A percentile compares a stretch with the other conserved stretches of the same genome.
Conservation (phyloP, 345 rosid genomes). For the Brassica carinata region DNA sequence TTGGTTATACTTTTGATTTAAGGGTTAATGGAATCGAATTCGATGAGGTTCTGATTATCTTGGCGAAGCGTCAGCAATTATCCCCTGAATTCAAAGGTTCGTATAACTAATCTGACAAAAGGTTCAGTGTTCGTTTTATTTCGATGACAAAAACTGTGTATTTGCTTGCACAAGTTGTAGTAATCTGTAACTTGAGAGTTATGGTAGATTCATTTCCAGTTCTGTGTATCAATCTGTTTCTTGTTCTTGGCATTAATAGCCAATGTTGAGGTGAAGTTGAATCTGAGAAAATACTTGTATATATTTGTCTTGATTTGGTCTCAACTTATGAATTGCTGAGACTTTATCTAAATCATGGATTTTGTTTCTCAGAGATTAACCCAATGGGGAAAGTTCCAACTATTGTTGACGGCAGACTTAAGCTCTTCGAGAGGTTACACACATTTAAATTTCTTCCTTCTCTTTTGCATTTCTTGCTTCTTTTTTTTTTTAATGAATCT, state of each 20-base stretch:
- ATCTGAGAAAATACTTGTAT: too few species aligned
- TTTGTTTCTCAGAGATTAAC: slow-evolving; percentile 57
- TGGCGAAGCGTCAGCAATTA: slow-evolving; percentile 57
- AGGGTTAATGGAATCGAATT: slow-evolving; percentile 76
- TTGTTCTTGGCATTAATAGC: neutral
- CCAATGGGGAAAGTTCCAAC: slow-evolving; percentile 74
- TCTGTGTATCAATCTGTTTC: neutral
- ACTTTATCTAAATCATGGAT: neutral
- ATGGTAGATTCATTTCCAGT: neutral
- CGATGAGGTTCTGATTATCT: slow-evolving; percentile 64
- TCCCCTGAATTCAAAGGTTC: slow-evolving; percentile 72
- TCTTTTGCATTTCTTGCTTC: slow-evolving; percentile 3
- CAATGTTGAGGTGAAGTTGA: neutral
- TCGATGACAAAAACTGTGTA: too few species aligned
- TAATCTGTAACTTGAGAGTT: neutral
- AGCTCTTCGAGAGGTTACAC: slow-evolving; percentile 82
- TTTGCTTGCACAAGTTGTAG: too few species aligned
- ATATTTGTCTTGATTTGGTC: neutral
- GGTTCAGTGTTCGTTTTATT: slow-evolving; percentile 3
- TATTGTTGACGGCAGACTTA: slow-evolving; percentile 75
- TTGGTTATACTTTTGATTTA: neutral
- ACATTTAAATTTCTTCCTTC: neutral
- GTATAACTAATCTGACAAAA: neutral
- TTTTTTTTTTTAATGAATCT: slow-evolving; percentile 8
- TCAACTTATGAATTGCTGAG: neutral